Percentiles rank a stretch among this genome's conserved stretches.
Conservation (phyloP, 305 asterid species). For the Fraxinus floribunda region DNA sequence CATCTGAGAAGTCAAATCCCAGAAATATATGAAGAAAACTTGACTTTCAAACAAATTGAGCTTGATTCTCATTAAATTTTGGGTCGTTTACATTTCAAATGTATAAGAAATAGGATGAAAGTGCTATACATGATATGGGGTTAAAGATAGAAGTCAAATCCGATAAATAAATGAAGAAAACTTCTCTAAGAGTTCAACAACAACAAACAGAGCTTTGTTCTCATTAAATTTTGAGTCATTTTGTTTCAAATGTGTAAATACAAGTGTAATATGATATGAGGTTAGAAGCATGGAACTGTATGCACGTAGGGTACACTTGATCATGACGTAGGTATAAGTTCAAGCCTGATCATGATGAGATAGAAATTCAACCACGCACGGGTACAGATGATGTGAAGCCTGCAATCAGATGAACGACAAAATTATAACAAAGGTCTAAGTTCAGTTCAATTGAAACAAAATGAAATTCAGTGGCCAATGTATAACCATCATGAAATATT, state of each 20-base stretch:
- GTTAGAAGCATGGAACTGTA: neutral
- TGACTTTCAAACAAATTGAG: neutral
- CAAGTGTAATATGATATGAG: neutral
- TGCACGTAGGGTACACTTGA: neutral
- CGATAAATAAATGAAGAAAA: neutral
- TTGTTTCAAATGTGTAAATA: neutral
- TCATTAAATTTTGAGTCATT: neutral
- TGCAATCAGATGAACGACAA: constrained; percentile 9
- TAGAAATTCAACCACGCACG: constrained; percentile 21
- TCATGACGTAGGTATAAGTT: neutral
- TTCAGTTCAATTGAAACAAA: neutral
- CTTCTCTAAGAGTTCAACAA: neutral
- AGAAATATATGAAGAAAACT: neutral
- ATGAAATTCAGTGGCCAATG: neutral
- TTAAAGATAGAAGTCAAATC: neutral
- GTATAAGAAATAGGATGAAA: neutral
- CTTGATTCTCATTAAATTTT: neutral
- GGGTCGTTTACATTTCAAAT: neutral
- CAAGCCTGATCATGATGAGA: constrained; percentile 19
- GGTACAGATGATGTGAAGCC: constrained; percentile 27
- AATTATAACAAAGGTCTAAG: neutral
- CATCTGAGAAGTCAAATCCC: neutral
- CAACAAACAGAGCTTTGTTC: neutral
- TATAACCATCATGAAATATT: neutral
- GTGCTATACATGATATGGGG: neutral